A percentile compares a stretch with the other conserved stretches of the same genome.
These are phyloP conservation scores for Platanthera guangdongensis DNA, from an alignment of 106 monocot species.

Conservation along the genomic window DNA sequence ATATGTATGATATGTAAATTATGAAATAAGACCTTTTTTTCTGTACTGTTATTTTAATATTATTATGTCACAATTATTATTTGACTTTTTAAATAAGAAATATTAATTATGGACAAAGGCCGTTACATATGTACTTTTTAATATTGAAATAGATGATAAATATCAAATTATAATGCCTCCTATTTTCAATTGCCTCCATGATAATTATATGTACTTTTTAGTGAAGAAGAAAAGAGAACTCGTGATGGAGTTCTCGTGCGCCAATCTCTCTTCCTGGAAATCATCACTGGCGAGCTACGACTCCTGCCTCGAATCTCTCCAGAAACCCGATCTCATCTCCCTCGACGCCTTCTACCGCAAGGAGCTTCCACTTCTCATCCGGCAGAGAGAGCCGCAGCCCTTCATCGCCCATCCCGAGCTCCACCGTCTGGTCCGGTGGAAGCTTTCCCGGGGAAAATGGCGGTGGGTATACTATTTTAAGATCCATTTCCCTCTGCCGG, in stretches of 20 bases:
- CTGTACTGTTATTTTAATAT: no score
- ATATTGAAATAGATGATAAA: no score
- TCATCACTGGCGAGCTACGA: slow-evolving; percentile 43
- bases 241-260: slow-evolving; percentile 37
- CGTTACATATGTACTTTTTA: no score
- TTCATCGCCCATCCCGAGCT: slow-evolving; percentile 72
- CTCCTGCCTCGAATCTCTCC: slow-evolving; percentile 28
- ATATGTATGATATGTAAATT: no score
- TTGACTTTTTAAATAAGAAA: no score
- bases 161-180: no score
- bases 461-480: slow-evolving; percentile 26
- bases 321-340: slow-evolving; percentile 52
- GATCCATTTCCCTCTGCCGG: neutral
- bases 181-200: no score
- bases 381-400: slow-evolving; percentile 44
- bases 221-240: neutral
- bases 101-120: no score
- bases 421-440: slow-evolving; percentile 71
- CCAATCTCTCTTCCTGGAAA: slow-evolving; percentile 41
- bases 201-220: no score
- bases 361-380: slow-evolving; percentile 52
- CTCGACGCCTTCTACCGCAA: slow-evolving; percentile 68
- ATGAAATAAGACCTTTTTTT: no score
- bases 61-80: no score
- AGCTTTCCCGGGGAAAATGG: slow-evolving; percentile 94